Evolutionary conservation across 176 grass and related monocot species (phyloP), one percentile per base, ranked within the genome.

Genomic region (Musa acuminata): DNA sequence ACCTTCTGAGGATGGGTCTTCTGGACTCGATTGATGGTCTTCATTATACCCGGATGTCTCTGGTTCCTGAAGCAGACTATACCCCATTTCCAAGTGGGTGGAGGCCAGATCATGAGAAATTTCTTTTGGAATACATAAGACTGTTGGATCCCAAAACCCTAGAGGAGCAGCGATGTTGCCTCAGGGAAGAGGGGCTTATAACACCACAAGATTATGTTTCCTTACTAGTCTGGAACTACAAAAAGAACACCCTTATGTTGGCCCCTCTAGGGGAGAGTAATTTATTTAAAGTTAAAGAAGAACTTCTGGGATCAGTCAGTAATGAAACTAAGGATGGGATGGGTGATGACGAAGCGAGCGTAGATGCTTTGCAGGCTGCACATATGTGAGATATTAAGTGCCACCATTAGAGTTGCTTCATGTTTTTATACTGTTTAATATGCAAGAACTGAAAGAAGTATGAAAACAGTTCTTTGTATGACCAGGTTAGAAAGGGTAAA

Each of bases 221-320:
- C 14, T 85, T 91, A 86, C 85, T 99, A 62, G 88, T 99, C 62
- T 99, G 95, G 95, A 89, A 90, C 81, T 99, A 99, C 75, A 99
- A 99, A 82, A 99, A 83, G 85, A 99, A 91, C 85, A 80, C 90
- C 55, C 71, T 80, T 85, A 51, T 87, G 68, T 69, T 90, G 71
- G 76, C 76, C 65, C 73, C 83, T 83, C 77, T 73, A 16, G 86
- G 82, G 79, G 80, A 79, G 69, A 79, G 49, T 71, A 80, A 84
- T 71, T 3, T 24, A 51, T 68, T 87, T 76, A 83, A 16, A 52
- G 69, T 81, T 62, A 83, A 74, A 71, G 86, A 89, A 52, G 90
- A 87, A 50, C 57, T 80, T 17, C n/a, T 81, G 4, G 74, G 21
- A 73, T 88, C 85, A 58, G 84, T 77, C 77, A 64, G 49, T 75